Evolutionary conservation across 129 eudicot species (phyloP).

Genomic region (Saussurea involucrata): DNA sequence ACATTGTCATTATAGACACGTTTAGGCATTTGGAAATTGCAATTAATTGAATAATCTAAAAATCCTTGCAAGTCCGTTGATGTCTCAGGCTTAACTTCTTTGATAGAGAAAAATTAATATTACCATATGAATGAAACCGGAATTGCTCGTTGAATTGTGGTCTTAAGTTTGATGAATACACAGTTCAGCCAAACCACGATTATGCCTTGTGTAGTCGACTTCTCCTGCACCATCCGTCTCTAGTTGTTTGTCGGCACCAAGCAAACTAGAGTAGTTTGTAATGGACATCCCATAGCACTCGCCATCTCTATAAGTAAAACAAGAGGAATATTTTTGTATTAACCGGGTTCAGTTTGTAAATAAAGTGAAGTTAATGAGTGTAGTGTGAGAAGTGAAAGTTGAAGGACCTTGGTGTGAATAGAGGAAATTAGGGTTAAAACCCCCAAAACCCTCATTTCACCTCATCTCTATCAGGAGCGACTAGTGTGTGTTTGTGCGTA

Average conservation of each 20-base stretch:
- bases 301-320: too few species aligned
- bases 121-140: conserved; percentile 37
- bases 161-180: conserved; percentile 43
- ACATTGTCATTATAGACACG: conserved; percentile 38
- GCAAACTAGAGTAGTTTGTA: conserved; percentile 27
- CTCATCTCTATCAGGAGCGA: too few species aligned
- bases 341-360: too few species aligned
- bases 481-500: too few species aligned
- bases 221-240: conserved; percentile 45
- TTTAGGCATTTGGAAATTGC: conserved; percentile 51
- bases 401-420: too few species aligned
- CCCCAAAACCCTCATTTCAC: too few species aligned
- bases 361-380: too few species aligned
- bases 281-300: too few species aligned
- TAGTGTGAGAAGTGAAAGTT: too few species aligned
- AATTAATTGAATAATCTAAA: conserved; percentile 44
- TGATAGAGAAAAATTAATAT: conserved; percentile 38
- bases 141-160: conserved; percentile 57
- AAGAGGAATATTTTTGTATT: too few species aligned
- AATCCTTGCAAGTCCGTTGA: conserved; percentile 45
- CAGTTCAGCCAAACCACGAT: conserved; percentile 40
- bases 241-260: conserved; percentile 35
- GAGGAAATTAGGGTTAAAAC: too few species aligned
- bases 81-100: conserved; percentile 38
- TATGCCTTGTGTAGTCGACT: conserved; percentile 42